These are phyloP conservation scores for Tricholoma hemisulphureum DNA, from an alignment of 768 basidiomycete species.

Conservation along the genomic window DNA sequence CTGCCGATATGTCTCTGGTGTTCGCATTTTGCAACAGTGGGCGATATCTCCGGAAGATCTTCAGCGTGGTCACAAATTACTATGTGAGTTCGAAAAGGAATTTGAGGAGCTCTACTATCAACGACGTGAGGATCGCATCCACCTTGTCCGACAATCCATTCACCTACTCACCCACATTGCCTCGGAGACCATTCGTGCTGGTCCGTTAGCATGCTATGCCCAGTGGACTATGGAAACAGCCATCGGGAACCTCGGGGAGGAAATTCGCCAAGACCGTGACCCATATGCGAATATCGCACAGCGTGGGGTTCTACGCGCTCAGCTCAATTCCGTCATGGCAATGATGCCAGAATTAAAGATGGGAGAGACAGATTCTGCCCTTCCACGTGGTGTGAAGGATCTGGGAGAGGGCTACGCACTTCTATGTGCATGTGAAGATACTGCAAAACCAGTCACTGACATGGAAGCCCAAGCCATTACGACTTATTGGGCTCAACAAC, in stretches of 20 bases:
- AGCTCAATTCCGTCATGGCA: neutral
- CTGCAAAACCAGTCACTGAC: slow-evolving; percentile 14
- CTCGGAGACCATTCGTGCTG: neutral
- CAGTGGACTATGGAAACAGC: too few species aligned
- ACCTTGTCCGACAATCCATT: neutral
- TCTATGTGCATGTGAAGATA: slow-evolving; percentile 3
- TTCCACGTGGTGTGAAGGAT: neutral
- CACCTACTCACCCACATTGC: slow-evolving; percentile 1
- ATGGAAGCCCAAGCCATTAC: slow-evolving; percentile 6
- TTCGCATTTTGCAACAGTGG: slow-evolving; percentile 23
- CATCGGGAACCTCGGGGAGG: too few species aligned
- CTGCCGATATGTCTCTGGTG: slow-evolving; percentile 27
- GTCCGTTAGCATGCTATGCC: neutral
- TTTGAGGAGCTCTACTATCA: neutral
- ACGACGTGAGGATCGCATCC: neutral
- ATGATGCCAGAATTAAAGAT: neutral
- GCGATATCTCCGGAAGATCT: neutral
- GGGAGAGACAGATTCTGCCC: neutral
- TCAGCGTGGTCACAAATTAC: neutral
- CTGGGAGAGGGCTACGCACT: slow-evolving; percentile 18
- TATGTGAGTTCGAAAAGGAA: neutral
- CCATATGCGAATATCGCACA: slow-evolving; percentile 13
- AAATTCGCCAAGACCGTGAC: slow-evolving; percentile 8
- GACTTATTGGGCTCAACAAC: neutral
- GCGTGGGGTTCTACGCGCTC: neutral